Percentiles rank a stretch among this genome's conserved stretches.
These are phyloP conservation scores for Elsinoe perseae DNA, from an alignment of 2,329 filamentous ascomycete species.

Conservation along the genomic window DNA sequence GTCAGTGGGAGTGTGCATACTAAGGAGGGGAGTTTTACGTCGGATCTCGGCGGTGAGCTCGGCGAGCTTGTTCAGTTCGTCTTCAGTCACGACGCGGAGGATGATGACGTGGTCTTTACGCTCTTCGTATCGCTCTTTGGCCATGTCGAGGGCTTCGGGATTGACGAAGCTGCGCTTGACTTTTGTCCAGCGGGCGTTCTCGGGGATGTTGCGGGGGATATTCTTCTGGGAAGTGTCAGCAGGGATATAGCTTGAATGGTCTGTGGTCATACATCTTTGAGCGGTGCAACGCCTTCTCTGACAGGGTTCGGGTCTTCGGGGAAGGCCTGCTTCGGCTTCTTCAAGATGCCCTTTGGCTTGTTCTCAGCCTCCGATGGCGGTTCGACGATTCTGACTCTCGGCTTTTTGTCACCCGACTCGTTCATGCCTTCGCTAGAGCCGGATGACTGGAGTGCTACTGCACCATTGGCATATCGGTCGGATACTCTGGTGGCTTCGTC, in stretches of 20 bases:
- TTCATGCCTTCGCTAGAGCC: constrained; percentile 15
- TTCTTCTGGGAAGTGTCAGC: constrained; percentile 2
- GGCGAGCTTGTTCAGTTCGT: constrained; percentile 84
- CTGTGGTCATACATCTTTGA: constrained; percentile 56
- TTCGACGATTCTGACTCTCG: constrained; percentile 55
- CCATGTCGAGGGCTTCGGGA: constrained; percentile 73
- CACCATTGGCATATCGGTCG: constrained; percentile 4
- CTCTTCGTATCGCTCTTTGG: constrained; percentile 87
- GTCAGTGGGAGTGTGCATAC: constrained; percentile 16
- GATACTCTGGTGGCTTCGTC: background rate
- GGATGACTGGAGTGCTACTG: constrained; percentile 1
- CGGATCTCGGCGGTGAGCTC: constrained; percentile 72
- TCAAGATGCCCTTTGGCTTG: constrained; percentile 70
- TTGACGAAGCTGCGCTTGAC: constrained; percentile 84
- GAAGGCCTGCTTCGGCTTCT: constrained; percentile 72
- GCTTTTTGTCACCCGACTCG: constrained; percentile 23
- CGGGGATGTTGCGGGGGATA: constrained; percentile 33
- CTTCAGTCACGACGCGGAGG: constrained; percentile 73
- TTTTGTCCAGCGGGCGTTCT: constrained; percentile 85
- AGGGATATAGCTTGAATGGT: background rate
- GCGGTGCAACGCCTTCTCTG: constrained; percentile 84
- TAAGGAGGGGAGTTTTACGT: constrained; percentile 34
- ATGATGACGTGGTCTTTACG: constrained; percentile 93
- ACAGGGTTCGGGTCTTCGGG: constrained; percentile 78
- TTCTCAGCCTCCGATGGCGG: constrained; percentile 62